A percentile compares a stretch with the other conserved stretches of the same genome.
Evolutionary conservation across 2,329 filamentous ascomycete genomes (phyloP).

Genomic region (Tolypocladium tropicale): DNA sequence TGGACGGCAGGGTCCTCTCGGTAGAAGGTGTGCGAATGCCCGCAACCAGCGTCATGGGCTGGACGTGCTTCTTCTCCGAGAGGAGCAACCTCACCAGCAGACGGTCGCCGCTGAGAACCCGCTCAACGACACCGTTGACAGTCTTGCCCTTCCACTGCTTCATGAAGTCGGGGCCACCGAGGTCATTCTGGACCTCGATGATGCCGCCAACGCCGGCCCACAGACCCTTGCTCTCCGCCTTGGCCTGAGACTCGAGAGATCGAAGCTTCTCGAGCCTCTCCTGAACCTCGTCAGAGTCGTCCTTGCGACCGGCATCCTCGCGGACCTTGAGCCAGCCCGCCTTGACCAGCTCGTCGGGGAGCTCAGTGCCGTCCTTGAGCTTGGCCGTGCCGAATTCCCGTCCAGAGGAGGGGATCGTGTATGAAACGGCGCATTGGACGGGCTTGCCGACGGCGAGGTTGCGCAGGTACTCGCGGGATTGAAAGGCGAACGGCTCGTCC

Average conservation of each 20-base stretch:
- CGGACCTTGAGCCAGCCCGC: constrained; percentile 90
- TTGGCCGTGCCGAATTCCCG: constrained; percentile 80
- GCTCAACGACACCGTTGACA: constrained; percentile 79
- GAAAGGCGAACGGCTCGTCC: constrained; percentile 86
- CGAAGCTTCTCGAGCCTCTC: constrained; percentile 69
- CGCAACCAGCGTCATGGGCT: constrained; percentile 81
- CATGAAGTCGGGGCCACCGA: constrained; percentile 69
- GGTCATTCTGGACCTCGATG: constrained; percentile 73
- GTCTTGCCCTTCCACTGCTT: constrained; percentile 77
- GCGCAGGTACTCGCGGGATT: constrained; percentile 88
- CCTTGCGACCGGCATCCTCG: constrained; percentile 86
- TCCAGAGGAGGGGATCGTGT: constrained; percentile 75
- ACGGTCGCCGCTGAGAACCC: constrained; percentile 84
- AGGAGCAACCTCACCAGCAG: constrained; percentile 74
- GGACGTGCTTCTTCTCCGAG: constrained; percentile 72
- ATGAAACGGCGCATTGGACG: constrained; percentile 75
- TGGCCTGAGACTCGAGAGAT: constrained; percentile 66
- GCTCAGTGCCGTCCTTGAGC: constrained; percentile 61
- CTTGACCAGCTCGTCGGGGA: constrained; percentile 76
- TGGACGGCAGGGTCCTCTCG: constrained; percentile 68
- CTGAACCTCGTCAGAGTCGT: constrained; percentile 68
- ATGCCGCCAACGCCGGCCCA: constrained; percentile 58
- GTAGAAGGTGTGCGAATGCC: constrained; percentile 86
- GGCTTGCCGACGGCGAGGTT: constrained; percentile 76
- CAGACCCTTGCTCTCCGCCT: constrained; percentile 67